phyloP scores from a whole-genome alignment of 495 filamentous ascomycete species.

The Penicillium macrosclerotiorum region DNA sequence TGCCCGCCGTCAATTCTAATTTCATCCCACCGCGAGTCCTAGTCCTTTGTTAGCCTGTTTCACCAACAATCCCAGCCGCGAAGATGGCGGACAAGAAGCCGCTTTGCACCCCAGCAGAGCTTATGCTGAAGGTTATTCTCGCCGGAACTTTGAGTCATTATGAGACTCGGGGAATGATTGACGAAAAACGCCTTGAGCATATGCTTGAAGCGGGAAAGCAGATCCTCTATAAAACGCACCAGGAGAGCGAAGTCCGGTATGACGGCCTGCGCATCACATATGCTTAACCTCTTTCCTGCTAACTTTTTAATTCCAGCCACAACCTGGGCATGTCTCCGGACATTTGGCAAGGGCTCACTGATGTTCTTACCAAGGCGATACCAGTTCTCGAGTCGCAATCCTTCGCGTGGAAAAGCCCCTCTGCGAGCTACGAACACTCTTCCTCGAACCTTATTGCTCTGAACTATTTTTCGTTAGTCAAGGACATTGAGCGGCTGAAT shows the following conservation, averaged over 20 bases:
- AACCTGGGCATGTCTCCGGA: slow-evolving; percentile 58
- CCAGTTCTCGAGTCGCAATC: slow-evolving; percentile 62
- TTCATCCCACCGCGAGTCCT: slow-evolving; percentile 10
- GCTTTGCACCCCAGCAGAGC: slow-evolving; percentile 46
- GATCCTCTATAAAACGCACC: slow-evolving; percentile 50
- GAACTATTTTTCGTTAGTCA: slow-evolving; percentile 70
- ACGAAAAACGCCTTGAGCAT: slow-evolving; percentile 49
- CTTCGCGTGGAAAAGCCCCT: slow-evolving; percentile 56
- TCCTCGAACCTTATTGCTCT: slow-evolving; percentile 71
- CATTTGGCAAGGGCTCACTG: slow-evolving; percentile 68
- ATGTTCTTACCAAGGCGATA: slow-evolving; percentile 58
- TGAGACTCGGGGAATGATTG: slow-evolving; percentile 51
- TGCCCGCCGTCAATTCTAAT: slow-evolving; percentile 7
- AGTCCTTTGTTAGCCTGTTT: background rate
- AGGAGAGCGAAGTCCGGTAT: slow-evolving; percentile 51
- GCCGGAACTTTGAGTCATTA: slow-evolving; percentile 50
- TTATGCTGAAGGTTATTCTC: slow-evolving; percentile 49
- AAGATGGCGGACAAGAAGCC: slow-evolving; percentile 37
- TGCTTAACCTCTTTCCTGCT: slow-evolving; percentile 4
- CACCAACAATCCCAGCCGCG: background rate
- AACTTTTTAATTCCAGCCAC: slow-evolving; percentile 26
- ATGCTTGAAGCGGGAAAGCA: slow-evolving; percentile 51
- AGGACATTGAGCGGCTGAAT: slow-evolving; percentile 80
- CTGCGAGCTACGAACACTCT: slow-evolving; percentile 55
- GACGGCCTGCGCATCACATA: background rate